A percentile compares a stretch with the other conserved stretches of the same genome.
These are phyloP conservation scores for Septoria linicola DNA, from an alignment of 2,329 filamentous ascomycete species.

Conservation along the genomic window DNA sequence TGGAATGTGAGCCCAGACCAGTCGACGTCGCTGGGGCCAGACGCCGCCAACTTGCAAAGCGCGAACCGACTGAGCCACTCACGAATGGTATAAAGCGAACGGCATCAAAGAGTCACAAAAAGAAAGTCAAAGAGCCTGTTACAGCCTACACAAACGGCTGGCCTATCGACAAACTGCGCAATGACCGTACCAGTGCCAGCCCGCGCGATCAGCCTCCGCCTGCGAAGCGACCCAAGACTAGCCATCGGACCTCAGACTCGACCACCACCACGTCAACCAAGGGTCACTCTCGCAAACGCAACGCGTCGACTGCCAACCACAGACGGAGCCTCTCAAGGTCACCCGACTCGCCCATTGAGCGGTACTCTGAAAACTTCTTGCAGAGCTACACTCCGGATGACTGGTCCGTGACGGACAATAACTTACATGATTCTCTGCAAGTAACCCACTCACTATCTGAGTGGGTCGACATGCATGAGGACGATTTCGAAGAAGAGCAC, in stretches of 20 bases:
- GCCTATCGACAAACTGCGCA: slow-evolving; percentile 58
- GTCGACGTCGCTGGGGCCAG: slow-evolving; percentile 73
- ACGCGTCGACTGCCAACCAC: slow-evolving; percentile 57
- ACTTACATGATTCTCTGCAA: slow-evolving; percentile 72
- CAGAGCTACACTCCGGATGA: slow-evolving; percentile 56
- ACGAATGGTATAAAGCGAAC: slow-evolving; percentile 63
- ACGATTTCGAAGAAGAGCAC: slow-evolving; percentile 35
- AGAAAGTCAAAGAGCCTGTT: slow-evolving; percentile 70
- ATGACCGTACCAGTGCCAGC: slow-evolving; percentile 52
- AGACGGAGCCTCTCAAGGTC: slow-evolving; percentile 75
- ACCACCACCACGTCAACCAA: slow-evolving; percentile 57
- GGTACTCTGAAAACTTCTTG: slow-evolving; percentile 62
- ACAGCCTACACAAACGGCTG: slow-evolving; percentile 65
- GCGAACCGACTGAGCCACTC: slow-evolving; percentile 58
- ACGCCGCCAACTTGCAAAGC: slow-evolving; percentile 40
- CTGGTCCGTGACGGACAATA: slow-evolving; percentile 61
- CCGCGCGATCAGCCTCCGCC: slow-evolving; percentile 58
- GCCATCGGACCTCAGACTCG: slow-evolving; percentile 76
- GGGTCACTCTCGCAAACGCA: slow-evolving; percentile 62
- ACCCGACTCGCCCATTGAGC: slow-evolving; percentile 45
- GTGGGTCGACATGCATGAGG: slow-evolving; percentile 75
- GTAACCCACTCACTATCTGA: slow-evolving; percentile 72
- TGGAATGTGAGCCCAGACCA: slow-evolving; percentile 77
- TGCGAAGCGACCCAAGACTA: slow-evolving; percentile 76
- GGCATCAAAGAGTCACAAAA: slow-evolving; percentile 79